These are phyloP conservation scores for Fusarium sp. DNA, from an alignment of 2,329 filamentous ascomycete genomes.

Conservation along the genomic window DNA sequence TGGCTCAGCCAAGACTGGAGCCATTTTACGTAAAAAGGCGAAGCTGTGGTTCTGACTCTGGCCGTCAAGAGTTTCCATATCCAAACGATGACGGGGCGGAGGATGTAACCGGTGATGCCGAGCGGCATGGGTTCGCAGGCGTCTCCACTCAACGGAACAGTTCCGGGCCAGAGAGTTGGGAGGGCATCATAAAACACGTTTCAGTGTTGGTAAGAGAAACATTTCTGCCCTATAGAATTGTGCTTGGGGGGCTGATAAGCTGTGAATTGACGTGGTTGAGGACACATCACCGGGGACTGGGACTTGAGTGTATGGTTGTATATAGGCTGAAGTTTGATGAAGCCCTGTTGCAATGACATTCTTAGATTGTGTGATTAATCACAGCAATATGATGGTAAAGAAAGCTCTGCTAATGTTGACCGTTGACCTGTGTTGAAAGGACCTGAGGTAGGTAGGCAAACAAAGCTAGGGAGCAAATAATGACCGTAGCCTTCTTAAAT, in stretches of 20 bases:
- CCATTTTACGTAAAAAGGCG: background rate
- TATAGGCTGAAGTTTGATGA: background rate
- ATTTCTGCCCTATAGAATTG: background rate
- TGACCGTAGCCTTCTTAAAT: background rate
- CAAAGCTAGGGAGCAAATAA: background rate
- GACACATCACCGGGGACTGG: background rate
- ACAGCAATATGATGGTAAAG: background rate
- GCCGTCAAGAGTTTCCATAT: slow-evolving; percentile 3
- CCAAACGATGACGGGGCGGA: background rate
- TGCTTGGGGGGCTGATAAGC: background rate
- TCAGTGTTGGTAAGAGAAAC: background rate
- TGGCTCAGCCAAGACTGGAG: background rate
- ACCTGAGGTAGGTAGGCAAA: background rate
- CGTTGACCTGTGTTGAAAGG: background rate
- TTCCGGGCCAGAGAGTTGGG: background rate
- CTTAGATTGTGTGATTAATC: background rate
- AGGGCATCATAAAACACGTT: background rate
- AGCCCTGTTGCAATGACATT: background rate
- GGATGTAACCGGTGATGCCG: background rate
- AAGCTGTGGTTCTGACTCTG: background rate
- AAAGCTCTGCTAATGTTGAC: background rate
- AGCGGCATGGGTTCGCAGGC: background rate
- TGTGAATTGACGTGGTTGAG: background rate
- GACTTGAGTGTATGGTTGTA: background rate
- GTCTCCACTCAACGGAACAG: background rate